phyloP scores from a whole-genome alignment of 2,329 filamentous ascomycete genomes.

The Botrytis medusae region DNA sequence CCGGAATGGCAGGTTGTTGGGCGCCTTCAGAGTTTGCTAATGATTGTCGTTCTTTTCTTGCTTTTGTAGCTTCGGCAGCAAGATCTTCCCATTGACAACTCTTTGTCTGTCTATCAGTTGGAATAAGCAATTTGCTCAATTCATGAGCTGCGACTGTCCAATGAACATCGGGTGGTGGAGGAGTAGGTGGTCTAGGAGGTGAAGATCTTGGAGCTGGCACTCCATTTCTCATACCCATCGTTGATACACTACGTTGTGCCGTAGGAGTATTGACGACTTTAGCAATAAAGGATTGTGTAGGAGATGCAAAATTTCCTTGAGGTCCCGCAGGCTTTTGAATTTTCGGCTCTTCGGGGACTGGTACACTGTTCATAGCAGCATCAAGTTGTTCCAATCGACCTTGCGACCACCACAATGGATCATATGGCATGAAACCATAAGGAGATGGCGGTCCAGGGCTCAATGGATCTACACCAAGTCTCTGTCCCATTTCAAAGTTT shows the following conservation, averaged over 20 bases:
- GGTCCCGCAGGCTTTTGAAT: slow-evolving; percentile 53
- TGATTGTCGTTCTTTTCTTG: slow-evolving; percentile 64
- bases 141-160: slow-evolving; percentile 86
- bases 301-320: slow-evolving; percentile 75
- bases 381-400: slow-evolving; percentile 70
- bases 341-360: slow-evolving; percentile 50
- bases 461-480: slow-evolving; percentile 42
- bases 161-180: slow-evolving; percentile 76
- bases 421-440: slow-evolving; percentile 49
- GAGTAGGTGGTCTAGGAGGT: slow-evolving; percentile 53
- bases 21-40: slow-evolving; percentile 42
- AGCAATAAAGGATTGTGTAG: slow-evolving; percentile 83
- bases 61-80: slow-evolving; percentile 63
- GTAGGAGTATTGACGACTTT: slow-evolving; percentile 67
- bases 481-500: slow-evolving; percentile 58
- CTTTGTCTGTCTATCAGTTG: slow-evolving; percentile 68
- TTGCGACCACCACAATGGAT: slow-evolving; percentile 70
- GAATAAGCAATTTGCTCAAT: slow-evolving; percentile 78
- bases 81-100: slow-evolving; percentile 81
- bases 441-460: slow-evolving; percentile 20
- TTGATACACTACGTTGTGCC: slow-evolving; percentile 62
- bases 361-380: slow-evolving; percentile 51
- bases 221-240: slow-evolving; percentile 44
- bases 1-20: slow-evolving; percentile 35
- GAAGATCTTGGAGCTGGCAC: slow-evolving; percentile 41